Evolutionary conservation across 352 stramenopile genomes (phyloP), one percentile per base, ranked within the genome.

Genomic region (Phytophthora palmivora): DNA sequence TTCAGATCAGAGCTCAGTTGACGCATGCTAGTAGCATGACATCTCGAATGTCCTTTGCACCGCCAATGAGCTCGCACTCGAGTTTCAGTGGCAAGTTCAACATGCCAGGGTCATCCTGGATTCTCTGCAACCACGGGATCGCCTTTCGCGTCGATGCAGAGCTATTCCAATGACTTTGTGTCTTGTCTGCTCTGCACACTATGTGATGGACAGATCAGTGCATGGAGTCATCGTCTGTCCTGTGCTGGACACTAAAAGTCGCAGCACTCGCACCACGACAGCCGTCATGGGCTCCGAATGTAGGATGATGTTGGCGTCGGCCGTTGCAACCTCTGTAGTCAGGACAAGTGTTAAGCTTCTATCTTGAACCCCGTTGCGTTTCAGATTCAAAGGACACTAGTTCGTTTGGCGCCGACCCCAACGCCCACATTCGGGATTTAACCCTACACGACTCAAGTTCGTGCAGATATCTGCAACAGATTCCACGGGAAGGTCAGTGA

Each of bases 351-450:
- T 28, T 28, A 28, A 28, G 24, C n/a, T 15, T 33, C 52, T 72
- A 72, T 67, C 58, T 63, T 67, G n/a, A 70, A 55, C 26, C 24
- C 16, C 41, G 16, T 30, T 64, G 48, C 58, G 58, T 72, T 72
- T 72, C 64, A 51, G 5, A 18, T 61, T 47, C 22, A 60, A 68
- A 58, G 15, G 57, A 24, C 49, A 61, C 45, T 6, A 28, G 24
- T 28, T 28, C 24, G 6, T 28, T 28, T 6, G 24, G 3, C 6
- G 24, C 24, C 24, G n/a, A 28, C 24, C 24, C 24, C 24, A 28
- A 28, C 24, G 24, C 24, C 38, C 18, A 42, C 65, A 73, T 70
- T 73, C 32, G 38, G 56, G 22, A 62, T 61, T 70, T 64, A 48
- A 42, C 59, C 41, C 36, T 55, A 28, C 16, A 34, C 64, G 30